These are phyloP conservation scores for Phytophthora tubulina DNA, from an alignment of 352 stramenopile species.

Conservation along the genomic window DNA sequence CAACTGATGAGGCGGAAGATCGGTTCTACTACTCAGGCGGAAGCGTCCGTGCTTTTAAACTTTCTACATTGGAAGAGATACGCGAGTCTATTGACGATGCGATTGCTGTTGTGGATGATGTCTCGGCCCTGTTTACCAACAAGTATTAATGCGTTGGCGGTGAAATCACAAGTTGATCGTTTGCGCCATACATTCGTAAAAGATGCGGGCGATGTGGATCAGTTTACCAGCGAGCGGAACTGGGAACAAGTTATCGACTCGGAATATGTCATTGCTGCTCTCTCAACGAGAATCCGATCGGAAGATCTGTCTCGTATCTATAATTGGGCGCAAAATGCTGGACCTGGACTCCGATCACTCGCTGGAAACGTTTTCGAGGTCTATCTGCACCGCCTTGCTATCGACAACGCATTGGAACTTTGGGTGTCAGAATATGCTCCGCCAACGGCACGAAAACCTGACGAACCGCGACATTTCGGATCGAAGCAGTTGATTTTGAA, in stretches of 20 bases:
- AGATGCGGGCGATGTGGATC: not conserved
- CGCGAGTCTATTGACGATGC: slow-evolving; percentile 1
- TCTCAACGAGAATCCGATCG: slow-evolving; percentile 6
- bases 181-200: slow-evolving; percentile 27
- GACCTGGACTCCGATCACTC: not conserved
- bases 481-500: slow-evolving; percentile 17
- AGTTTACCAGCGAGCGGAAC: slow-evolving; percentile 3
- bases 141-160: slow-evolving; percentile 6
- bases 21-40: slow-evolving; percentile 28
- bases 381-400: slow-evolving; percentile 12
- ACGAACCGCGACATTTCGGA: slow-evolving; percentile 3
- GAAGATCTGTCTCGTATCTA: not conserved
- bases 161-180: slow-evolving; percentile 21
- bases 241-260: slow-evolving; percentile 29
- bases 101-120: slow-evolving; percentile 6
- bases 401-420: slow-evolving; percentile 19
- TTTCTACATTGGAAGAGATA: slow-evolving; percentile 3
- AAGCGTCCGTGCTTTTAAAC: slow-evolving; percentile 26
- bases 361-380: slow-evolving; percentile 3
- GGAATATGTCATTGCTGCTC: slow-evolving; percentile 20
- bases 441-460: slow-evolving; percentile 6
- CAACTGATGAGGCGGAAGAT: not conserved
- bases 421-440: slow-evolving; percentile 22
- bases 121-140: slow-evolving; percentile 1
- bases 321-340: not conserved